These are phyloP conservation scores for Metschnikowia reukaufii DNA, from an alignment of 805 yeast species.

Conservation along the genomic window DNA sequence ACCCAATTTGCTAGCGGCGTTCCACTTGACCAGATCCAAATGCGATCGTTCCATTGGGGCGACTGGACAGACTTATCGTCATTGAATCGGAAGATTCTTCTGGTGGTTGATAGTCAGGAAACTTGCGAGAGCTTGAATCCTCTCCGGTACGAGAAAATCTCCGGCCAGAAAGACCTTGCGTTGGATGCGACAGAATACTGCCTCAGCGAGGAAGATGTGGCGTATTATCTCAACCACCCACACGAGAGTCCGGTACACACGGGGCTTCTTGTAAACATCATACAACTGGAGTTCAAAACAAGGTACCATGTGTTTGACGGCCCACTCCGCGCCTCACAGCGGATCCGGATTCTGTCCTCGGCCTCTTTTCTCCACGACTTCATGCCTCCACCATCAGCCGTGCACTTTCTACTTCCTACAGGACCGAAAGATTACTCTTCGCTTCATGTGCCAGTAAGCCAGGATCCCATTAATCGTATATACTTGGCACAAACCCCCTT, in stretches of 20 bases:
- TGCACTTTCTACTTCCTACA: constrained; percentile 31
- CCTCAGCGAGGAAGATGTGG: not conserved
- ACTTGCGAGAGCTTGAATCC: constrained; percentile 10
- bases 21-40: not conserved
- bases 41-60: constrained; percentile 21
- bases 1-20: constrained; percentile 12
- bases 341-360: constrained; percentile 31
- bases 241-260: not conserved
- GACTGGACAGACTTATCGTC: constrained; percentile 20
- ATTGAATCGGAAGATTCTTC: constrained; percentile 9
- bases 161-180: constrained; percentile 3
- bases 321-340: constrained; percentile 32
- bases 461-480: constrained; percentile 6
- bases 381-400: constrained; percentile 38
- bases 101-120: not conserved
- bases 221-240: not conserved
- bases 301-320: constrained; percentile 42
- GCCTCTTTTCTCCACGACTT: constrained; percentile 43
- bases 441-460: constrained; percentile 8
- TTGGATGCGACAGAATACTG: constrained; percentile 1
- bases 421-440: not conserved
- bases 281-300: constrained; percentile 14
- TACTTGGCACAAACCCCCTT: constrained; percentile 8
- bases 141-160: not conserved
- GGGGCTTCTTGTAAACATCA: constrained; percentile 3